phyloP scores from a whole-genome alignment of 2,329 filamentous ascomycete species.

The Dothideomycetes sp. region DNA sequence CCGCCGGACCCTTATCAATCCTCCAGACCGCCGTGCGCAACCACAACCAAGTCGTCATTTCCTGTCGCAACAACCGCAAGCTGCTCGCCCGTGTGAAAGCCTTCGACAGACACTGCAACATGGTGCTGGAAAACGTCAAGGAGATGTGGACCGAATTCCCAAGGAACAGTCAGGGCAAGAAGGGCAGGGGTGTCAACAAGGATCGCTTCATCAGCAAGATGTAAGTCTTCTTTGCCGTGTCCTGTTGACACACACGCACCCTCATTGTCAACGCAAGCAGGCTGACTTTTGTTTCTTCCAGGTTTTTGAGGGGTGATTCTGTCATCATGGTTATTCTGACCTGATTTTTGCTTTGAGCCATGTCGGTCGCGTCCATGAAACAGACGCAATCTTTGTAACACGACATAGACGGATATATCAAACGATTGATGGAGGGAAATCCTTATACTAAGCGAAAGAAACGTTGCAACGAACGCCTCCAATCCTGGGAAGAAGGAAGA shows the following conservation, averaged over 20 bases:
- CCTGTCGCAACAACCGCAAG: constrained; percentile 97
- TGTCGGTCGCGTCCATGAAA: no score
- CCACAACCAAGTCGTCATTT: constrained; percentile 93
- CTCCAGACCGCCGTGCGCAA: constrained; percentile 93
- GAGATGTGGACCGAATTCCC: constrained; percentile 99
- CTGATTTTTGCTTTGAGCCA: no score
- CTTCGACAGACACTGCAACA: constrained; percentile 98
- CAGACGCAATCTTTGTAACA: no score
- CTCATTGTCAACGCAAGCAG: neutral
- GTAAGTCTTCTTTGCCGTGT: no score
- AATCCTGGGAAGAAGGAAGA: no score
- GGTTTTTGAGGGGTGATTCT: constrained; percentile 70
- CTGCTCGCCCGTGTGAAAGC: constrained; percentile 94
- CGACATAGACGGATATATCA: no score
- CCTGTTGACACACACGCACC: neutral
- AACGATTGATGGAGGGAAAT: no score
- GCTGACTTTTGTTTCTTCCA: neutral
- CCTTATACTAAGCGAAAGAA: no score
- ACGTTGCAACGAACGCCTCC: no score
- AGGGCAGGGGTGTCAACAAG: constrained; percentile 88
- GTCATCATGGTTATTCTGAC: constrained; percentile 77
- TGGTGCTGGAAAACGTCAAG: constrained; percentile 95
- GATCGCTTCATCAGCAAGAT: constrained; percentile 98
- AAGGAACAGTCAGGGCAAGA: constrained; percentile 71
- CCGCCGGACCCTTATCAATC: constrained; percentile 75